Base-by-base conservation (phyloP, 202 grass and related monocot species). In the Eragrostis tef region DNA sequence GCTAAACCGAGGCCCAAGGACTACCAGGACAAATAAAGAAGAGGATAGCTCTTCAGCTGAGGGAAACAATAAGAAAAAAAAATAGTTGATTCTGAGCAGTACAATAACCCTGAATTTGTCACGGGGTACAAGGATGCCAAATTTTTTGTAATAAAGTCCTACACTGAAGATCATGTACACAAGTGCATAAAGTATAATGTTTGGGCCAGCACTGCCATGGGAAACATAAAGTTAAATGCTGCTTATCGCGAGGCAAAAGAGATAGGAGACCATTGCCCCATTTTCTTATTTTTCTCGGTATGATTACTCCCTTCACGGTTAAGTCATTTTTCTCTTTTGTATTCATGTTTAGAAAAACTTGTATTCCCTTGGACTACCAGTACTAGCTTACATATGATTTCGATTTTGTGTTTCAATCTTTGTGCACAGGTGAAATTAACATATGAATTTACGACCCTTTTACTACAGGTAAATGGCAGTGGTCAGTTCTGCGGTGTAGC, bases 271-370 rank as follows among this genome's bases (percentile, higher is more conserved):
- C 61, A 73, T 60, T 90, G 64, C 52, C 88, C 85, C 16, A 73
- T 93, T 90, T 90, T 93, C 65, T 76, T 93, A 15, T 93, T 93
- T 80, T 93, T 93, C 82, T 93, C 91, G 79, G 91, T 93, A 87
- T 77, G 68, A 39, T 76, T 1, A 51, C 74, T 85, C 44, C 11
- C 17, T 80, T 24, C 6, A 39, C 5, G 1, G 34, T 5, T 6
- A 39, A 39, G 34, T 5, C 34, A 39, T 39, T 39, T 5, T 39
- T 39, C 34, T 39, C 34, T 39, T 39, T 64, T 73, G 16, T 77
- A 42, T 41, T 39, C 25, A 6, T 20, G 3, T 29, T 51, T 9
- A 64, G 10, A 12, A 84, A 70, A 25, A 57, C 34, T 39, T 39
- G 34, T 39, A 5, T 5, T 39, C 6, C 34, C 34, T 39, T 39